Base-by-base conservation (phyloP, 2,329 filamentous ascomycete species). In the Paecilomyces dactylethromorphus region DNA sequence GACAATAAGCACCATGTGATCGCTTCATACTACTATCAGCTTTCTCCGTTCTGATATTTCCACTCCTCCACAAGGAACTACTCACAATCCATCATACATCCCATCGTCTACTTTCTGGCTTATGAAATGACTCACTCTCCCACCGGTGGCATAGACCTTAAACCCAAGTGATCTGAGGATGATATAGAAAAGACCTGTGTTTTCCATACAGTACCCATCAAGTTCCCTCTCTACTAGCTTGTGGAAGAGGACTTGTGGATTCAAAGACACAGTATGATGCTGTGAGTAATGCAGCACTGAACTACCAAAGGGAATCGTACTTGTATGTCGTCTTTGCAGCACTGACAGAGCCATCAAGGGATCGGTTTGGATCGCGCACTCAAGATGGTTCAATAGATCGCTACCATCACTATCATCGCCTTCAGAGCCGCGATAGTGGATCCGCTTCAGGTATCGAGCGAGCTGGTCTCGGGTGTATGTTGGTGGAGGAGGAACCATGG, bases 151-250 rank as follows among this genome's bases (percentile, higher is more conserved):
- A 66, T 86, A 87, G 0, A 82, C 78, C 8, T 66, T 60, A 58
- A 79, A 86, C 0, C 82, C 83, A 35, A 86, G 65, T 0, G 77
- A 80, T 50, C 76, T 73, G 53, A 86, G 66, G 12, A 85, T 71
- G 3, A 76, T 78, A 6, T 76, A 78, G 60, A 86, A 81, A 32
- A 86, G 70, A 3, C 72, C 69, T 53, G 84, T 84, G 62, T 80
- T 83, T 68, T 86, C 83, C 82, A 86, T 84, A 66, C 84, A 86
- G 60, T 85, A 85, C 1, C 84, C 84, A 26, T 84, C 83, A 32
- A 82, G 69, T 4, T 76, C 75, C 53, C 78, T 69, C 53, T 69
- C 74, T 1, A 81, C 78, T 33, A 86, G 75, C 66, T 86, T 86
- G 50, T 78, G 72, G 66, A 78, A 86, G 6, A 86, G 67, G 3